These are phyloP conservation scores for Mucor ambiguus DNA, from an alignment of 371 early-diverging fungal genomes.

Conservation along the genomic window DNA sequence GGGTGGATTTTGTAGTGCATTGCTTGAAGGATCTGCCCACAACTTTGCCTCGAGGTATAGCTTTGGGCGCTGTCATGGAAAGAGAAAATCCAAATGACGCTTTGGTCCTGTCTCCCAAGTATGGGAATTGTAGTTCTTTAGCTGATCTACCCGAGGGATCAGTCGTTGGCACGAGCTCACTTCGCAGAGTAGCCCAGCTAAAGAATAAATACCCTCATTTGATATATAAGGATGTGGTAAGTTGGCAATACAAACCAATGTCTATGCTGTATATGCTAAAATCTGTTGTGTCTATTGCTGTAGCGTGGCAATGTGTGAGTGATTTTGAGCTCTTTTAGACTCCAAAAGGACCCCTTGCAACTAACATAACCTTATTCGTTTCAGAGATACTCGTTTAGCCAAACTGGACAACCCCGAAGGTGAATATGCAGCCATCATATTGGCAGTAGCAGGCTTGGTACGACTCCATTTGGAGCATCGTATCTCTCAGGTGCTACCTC, in stretches of 20 bases:
- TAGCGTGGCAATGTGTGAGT: constrained; percentile 50
- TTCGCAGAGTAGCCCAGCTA: constrained; percentile 89
- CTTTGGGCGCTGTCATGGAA: constrained; percentile 80
- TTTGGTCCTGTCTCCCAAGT: constrained; percentile 60
- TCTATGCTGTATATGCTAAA: constrained; percentile 1
- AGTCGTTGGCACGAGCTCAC: constrained; percentile 90
- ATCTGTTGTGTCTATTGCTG: background rate
- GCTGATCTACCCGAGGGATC: constrained; percentile 75
- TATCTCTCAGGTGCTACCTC: constrained; percentile 69
- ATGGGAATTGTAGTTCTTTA: constrained; percentile 37
- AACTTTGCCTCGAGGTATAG: constrained; percentile 82
- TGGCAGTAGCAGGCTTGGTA: constrained; percentile 88
- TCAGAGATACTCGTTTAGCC: constrained; percentile 79
- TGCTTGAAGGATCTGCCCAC: constrained; percentile 96
- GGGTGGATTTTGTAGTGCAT: constrained; percentile 91
- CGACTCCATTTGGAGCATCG: constrained; percentile 70
- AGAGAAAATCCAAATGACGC: constrained; percentile 92
- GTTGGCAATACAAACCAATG: constrained; percentile 16
- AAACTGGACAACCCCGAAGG: constrained; percentile 84
- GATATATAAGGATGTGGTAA: constrained; percentile 79
- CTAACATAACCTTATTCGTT: background rate
- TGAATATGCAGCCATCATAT: constrained; percentile 79
- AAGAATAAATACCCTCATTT: constrained; percentile 78
- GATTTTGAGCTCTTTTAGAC: background rate
- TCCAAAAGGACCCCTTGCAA: background rate